Base-by-base conservation (phyloP, 768 basidiomycete species). In the Holtermannia corniformis region DNA sequence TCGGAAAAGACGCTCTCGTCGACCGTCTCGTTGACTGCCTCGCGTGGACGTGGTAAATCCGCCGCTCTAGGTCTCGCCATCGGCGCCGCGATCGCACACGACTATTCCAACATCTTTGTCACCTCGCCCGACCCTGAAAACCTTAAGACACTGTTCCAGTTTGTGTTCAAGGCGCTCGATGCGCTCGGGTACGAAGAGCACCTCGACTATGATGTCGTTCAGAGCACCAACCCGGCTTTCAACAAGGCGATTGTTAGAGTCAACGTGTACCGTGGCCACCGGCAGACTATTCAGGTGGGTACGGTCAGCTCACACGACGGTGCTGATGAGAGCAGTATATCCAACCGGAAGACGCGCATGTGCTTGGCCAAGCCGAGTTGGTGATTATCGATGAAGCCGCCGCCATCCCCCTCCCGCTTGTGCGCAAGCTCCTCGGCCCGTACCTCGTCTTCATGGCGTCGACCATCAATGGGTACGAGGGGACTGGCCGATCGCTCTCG, bases 391-490 rank as follows among this genome's bases (percentile, higher is more conserved):
- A 99, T 64, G 95, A 99, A 73, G 93, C 93, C 5, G 95, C 95
- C 7, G 95, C 95, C 19, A 97, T 97, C 49, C 95, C 95, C 1
- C 81, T 97, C 16, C 91, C 93, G 1, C 83, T 99, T 28, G 93
- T 99, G 16, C 83, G 86, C 51, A 88, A 89, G 62, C 85, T 99
- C 57, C 82, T 99, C 50, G 95, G 95, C 0, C 78, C 78, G 0
- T 97, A 97, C 74, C 86, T 97, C 28, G 91, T 97, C 47, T 97
- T 97, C 78, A 84, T 97, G 78, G 88, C 95, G 1, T 95, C 91
- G n/a, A 99, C 95, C 0, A 91, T 99, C 75, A 97, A 96, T 70
- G 95, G 95, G 40, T 99, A 99, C 73, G 95, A 97, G 78, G 95
- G 95, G 23, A 97, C 95, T 0, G 95, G 95, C n/a, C 87, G 95